Percentiles rank a stretch among this genome's conserved stretches.
phyloP scores from a whole-genome alignment of 495 filamentous ascomycete genomes.

The Annulohypoxylon nitens region DNA sequence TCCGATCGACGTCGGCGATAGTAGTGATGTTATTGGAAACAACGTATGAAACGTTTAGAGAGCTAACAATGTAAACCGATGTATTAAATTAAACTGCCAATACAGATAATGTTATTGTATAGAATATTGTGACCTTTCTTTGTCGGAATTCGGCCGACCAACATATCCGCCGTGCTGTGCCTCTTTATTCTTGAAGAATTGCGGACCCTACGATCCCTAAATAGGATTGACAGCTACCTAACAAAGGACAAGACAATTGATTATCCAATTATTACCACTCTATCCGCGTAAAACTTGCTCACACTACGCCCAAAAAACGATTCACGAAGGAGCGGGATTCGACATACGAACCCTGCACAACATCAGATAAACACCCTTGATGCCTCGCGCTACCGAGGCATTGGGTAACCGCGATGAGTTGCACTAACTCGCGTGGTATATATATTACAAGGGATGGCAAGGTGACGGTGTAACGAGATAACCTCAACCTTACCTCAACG shows the following conservation, averaged over 20 bases:
- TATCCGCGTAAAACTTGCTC: background rate
- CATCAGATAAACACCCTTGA: constrained; percentile 2
- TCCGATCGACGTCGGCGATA: no score
- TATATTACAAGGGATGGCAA: background rate
- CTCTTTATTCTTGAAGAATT: background rate
- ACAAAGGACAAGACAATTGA: background rate
- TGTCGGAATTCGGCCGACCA: no score
- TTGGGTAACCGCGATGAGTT: constrained; percentile 10
- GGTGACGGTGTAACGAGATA: background rate
- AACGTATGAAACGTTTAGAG: no score
- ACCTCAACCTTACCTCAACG: background rate
- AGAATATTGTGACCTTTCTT: no score
- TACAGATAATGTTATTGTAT: no score
- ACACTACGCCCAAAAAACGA: background rate
- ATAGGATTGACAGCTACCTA: background rate
- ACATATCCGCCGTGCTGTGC: no score
- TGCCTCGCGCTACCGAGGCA: background rate
- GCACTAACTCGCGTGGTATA: background rate
- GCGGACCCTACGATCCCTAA: background rate
- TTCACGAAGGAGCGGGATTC: background rate
- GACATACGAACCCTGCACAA: background rate
- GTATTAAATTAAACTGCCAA: no score
- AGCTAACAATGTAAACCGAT: no score
- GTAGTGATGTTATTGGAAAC: no score
- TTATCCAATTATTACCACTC: background rate